Evolutionary conservation across 2,329 filamentous ascomycete genomes (phyloP).

Genomic region (Aspergillus aculeatinus): DNA sequence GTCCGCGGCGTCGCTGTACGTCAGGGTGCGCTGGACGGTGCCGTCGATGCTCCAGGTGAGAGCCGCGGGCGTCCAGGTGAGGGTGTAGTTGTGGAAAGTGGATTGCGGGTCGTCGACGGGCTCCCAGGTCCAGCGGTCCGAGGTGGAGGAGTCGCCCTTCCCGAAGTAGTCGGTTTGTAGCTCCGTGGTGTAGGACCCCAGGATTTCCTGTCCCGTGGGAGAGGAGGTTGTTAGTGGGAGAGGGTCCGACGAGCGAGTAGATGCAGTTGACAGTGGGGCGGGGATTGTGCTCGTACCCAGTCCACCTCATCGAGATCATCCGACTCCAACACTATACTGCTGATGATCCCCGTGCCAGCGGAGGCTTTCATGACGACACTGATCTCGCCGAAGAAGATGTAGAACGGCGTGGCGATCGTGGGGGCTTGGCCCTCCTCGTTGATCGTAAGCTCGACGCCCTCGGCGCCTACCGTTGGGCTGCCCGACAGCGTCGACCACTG

Average conservation of each 20-base stretch:
- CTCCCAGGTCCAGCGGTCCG: not conserved
- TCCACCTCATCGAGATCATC: not conserved
- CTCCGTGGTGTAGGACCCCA: not conserved
- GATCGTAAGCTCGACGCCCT: not conserved
- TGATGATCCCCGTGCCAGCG: not conserved
- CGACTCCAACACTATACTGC: not conserved
- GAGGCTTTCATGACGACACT: not conserved
- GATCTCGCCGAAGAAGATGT: not conserved
- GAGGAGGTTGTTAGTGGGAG: too few relatives aligned
- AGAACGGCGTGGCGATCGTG: not conserved
- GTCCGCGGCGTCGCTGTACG: too few relatives aligned
- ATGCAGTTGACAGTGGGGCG: too few relatives aligned
- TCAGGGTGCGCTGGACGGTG: too few relatives aligned
- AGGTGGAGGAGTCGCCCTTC: not conserved
- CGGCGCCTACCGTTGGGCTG: not conserved
- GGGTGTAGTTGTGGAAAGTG: not conserved
- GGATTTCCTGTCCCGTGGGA: not conserved
- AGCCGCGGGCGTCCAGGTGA: not conserved
- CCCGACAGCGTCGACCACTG: too few relatives aligned
- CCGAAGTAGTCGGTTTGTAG: constrained; percentile 2
- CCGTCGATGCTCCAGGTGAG: not conserved
- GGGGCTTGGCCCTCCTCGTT: not conserved
- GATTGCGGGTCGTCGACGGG: not conserved
- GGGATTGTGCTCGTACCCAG: not conserved
- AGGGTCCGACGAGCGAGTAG: too few relatives aligned